Percentiles rank a stretch among this genome's conserved stretches.
Evolutionary conservation across 2,329 filamentous ascomycete genomes (phyloP).

Genomic region (Fusarium brevicatenulatum): DNA sequence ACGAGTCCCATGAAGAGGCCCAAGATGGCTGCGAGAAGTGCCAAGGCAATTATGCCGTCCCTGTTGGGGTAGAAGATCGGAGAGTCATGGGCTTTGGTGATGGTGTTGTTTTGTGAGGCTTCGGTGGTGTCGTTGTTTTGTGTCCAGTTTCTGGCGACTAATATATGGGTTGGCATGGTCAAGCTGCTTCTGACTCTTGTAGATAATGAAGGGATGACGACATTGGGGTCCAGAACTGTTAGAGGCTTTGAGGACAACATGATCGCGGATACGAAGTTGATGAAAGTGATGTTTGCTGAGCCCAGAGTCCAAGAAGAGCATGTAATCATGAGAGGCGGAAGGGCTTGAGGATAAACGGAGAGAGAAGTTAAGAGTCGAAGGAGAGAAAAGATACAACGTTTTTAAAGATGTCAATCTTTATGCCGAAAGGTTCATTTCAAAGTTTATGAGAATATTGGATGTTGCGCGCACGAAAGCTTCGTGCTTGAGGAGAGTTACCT

Average conservation of each 20-base stretch:
- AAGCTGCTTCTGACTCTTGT: not conserved
- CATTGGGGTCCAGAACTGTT: not conserved
- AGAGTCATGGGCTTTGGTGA: not conserved
- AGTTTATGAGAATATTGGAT: not conserved
- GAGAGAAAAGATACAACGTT: no score
- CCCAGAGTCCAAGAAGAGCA: not conserved
- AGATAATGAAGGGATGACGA: not conserved
- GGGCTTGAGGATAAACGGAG: not conserved
- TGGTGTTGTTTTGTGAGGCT: not conserved
- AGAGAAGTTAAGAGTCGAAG: not conserved
- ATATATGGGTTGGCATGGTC: not conserved
- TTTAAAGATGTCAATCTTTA: not conserved
- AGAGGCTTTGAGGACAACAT: not conserved
- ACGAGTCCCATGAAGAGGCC: slow-evolving; percentile 15
- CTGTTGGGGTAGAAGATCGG: not conserved
- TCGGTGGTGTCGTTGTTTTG: not conserved
- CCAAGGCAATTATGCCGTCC: slow-evolving; percentile 8
- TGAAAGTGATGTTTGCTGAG: not conserved
- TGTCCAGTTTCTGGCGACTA: not conserved
- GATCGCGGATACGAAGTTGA: not conserved
- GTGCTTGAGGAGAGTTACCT: not conserved
- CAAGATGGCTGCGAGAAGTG: slow-evolving; percentile 12
- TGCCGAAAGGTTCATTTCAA: not conserved
- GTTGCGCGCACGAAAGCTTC: not conserved
- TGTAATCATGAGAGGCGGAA: not conserved